phyloP scores from a whole-genome alignment of 176 grass and related monocot species.

The Oryza rufipogon region DNA sequence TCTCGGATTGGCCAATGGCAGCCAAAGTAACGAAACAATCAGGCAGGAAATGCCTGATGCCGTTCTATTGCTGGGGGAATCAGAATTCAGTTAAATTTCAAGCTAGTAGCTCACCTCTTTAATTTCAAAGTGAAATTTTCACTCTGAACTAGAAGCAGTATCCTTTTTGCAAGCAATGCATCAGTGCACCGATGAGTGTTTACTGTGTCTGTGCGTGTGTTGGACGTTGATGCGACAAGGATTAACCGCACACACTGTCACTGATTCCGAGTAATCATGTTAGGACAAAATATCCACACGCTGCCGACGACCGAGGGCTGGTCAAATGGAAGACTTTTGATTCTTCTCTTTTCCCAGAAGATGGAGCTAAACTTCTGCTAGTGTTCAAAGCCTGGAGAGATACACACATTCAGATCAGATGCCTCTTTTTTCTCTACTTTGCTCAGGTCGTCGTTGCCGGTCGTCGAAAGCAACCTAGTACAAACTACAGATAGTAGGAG shows the following conservation, averaged over 20 bases:
- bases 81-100: conserved; percentile 12
- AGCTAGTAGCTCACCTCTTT: neutral
- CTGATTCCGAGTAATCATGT: neutral
- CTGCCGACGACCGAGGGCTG: neutral
- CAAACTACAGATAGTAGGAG: neutral
- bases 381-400: neutral
- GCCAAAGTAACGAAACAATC: neutral
- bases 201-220: neutral
- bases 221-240: neutral
- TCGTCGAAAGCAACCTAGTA: neutral
- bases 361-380: neutral
- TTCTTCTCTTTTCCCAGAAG: conserved; percentile 1
- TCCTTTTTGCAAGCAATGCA: neutral
- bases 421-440: neutral
- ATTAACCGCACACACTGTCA: neutral
- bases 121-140: neutral
- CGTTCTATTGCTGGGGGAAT: neutral
- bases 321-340: neutral
- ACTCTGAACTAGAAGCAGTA: too few species aligned
- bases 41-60: neutral
- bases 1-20: neutral
- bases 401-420: neutral
- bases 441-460: neutral
- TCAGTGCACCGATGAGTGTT: neutral
- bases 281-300: neutral